Evolutionary conservation across 768 basidiomycete genomes (phyloP).

Genomic region (Galerina marginata): DNA sequence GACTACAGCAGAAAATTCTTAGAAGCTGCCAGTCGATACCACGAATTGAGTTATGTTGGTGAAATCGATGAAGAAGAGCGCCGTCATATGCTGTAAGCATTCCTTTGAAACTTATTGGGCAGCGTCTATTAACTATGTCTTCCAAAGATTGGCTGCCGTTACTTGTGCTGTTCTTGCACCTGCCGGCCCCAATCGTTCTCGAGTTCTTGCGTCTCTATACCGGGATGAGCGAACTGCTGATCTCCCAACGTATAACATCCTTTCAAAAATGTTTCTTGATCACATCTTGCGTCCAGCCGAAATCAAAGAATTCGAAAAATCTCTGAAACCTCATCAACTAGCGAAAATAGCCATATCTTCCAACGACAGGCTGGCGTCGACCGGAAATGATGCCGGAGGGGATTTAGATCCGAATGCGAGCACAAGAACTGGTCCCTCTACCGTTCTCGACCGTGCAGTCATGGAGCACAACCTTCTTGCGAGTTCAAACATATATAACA

Average conservation of each 20-base stretch:
- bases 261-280: constrained; percentile 98
- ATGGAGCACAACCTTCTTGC: constrained; percentile 99
- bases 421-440: constrained; percentile 89
- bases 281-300: constrained; percentile 92
- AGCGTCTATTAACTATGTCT: not conserved
- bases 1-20: constrained; percentile 93
- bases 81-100: constrained; percentile 82
- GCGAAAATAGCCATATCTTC: constrained; percentile 88
- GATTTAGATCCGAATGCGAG: constrained; percentile 61
- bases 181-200: constrained; percentile 94
- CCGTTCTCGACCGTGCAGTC: constrained; percentile 95
- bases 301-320: constrained; percentile 86
- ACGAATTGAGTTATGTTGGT: constrained; percentile 90
- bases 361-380: constrained; percentile 79
- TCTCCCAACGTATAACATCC: constrained; percentile 84
- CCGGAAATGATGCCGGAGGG: constrained; percentile 62
- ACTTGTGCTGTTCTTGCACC: constrained; percentile 97
- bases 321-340: constrained; percentile 90
- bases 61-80: constrained; percentile 96
- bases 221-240: constrained; percentile 89
- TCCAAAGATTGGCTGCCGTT: constrained; percentile 80
- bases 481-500: constrained; percentile 96
- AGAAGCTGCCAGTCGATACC: constrained; percentile 93
- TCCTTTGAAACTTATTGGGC: not conserved
- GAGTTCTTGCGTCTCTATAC: constrained; percentile 90